Percentiles rank a stretch among this genome's conserved stretches.
phyloP scores from a whole-genome alignment of 768 basidiomycete genomes.

The Grammothele lineata region DNA sequence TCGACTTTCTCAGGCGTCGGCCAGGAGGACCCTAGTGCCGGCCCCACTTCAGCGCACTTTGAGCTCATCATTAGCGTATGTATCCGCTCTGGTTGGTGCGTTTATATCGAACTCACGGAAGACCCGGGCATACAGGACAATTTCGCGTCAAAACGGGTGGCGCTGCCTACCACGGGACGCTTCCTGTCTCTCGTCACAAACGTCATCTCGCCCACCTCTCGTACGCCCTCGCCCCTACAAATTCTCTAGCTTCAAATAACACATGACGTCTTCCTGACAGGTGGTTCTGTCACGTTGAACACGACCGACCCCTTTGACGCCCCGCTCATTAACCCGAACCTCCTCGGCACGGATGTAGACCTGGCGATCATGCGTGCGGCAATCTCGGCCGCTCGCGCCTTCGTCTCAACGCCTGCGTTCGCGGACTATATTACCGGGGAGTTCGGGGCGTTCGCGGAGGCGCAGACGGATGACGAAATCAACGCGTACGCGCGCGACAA shows the following conservation, averaged over 20 bases:
- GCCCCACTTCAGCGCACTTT: constrained; percentile 3
- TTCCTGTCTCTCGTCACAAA: constrained; percentile 11
- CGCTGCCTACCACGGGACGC: constrained; percentile 14
- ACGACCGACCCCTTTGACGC: constrained; percentile 15
- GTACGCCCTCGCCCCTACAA: too few relatives aligned
- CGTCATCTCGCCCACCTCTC: constrained; percentile 18
- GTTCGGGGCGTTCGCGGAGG: constrained; percentile 3
- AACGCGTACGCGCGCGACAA: not conserved
- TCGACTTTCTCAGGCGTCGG: not conserved
- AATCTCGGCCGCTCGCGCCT: not conserved
- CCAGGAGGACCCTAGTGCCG: constrained; percentile 4
- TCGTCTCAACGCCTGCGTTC: constrained; percentile 7
- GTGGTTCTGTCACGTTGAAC: constrained; percentile 16
- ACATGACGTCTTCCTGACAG: not conserved
- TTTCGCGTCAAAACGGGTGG: not conserved
- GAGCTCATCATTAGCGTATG: not conserved
- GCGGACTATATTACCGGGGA: constrained; percentile 1
- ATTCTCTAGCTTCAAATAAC: too few relatives aligned
- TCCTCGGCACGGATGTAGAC: constrained; percentile 24
- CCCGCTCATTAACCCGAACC: constrained; percentile 16
- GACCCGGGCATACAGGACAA: not conserved
- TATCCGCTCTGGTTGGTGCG: not conserved
- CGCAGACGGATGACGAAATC: constrained; percentile 7
- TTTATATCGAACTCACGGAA: too few relatives aligned
- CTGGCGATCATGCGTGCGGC: constrained; percentile 21